Conservation (phyloP, 2,329 filamentous ascomycete species). For the Aspergillus chevalieri region DNA sequence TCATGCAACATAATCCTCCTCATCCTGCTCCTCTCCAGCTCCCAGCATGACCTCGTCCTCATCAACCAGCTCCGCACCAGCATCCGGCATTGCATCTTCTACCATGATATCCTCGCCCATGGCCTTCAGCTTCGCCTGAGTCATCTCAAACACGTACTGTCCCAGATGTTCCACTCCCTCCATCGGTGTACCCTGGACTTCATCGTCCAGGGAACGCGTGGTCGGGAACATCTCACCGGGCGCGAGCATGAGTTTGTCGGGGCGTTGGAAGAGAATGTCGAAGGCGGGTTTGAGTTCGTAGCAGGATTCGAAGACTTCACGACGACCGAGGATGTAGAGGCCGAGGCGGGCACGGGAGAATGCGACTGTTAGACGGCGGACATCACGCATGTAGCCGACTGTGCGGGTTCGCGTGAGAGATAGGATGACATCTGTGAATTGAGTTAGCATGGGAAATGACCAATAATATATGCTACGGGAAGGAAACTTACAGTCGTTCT, state of each 20-base stretch:
- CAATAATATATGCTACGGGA: slow-evolving; percentile 4
- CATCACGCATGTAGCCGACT: slow-evolving; percentile 87
- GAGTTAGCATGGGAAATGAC: neutral
- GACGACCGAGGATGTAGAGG: slow-evolving; percentile 83
- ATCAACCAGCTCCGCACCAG: slow-evolving; percentile 22
- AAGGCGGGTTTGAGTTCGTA: slow-evolving; percentile 86
- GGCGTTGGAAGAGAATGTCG: slow-evolving; percentile 66
- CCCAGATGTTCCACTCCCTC: slow-evolving; percentile 89
- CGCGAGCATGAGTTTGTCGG: slow-evolving; percentile 73
- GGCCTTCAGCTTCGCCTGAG: slow-evolving; percentile 60
- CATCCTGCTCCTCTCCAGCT: slow-evolving; percentile 29
- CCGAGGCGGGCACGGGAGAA: slow-evolving; percentile 87
- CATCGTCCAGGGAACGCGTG: slow-evolving; percentile 46
- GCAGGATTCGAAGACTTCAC: slow-evolving; percentile 80
- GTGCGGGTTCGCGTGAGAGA: slow-evolving; percentile 83
- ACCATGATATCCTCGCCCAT: slow-evolving; percentile 42
- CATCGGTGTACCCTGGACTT: slow-evolving; percentile 61
- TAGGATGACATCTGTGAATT: slow-evolving; percentile 72
- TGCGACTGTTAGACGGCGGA: slow-evolving; percentile 88
- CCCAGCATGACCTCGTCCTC: slow-evolving; percentile 31
- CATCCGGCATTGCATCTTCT: slow-evolving; percentile 26
- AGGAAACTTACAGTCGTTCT: slow-evolving; percentile 84
- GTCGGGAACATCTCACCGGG: slow-evolving; percentile 83
- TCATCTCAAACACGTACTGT: slow-evolving; percentile 97
- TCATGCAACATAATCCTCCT: slow-evolving; percentile 30